Evolutionary conservation across 805 yeast genomes (phyloP).

Genomic region (Ogataea sp.): DNA sequence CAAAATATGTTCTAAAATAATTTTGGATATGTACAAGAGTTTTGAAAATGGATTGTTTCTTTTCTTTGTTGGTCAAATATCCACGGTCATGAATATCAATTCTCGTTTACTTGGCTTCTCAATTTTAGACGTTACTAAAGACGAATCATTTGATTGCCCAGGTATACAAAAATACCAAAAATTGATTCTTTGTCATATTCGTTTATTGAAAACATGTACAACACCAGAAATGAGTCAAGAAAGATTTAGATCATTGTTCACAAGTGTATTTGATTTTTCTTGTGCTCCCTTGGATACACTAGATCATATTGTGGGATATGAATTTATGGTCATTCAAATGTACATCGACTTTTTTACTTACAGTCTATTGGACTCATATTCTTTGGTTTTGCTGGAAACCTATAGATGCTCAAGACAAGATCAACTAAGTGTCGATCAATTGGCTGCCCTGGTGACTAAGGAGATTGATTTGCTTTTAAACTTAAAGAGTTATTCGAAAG

Average conservation of each 20-base stretch:
- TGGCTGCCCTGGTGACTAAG: neutral
- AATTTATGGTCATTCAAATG: slow-evolving; percentile 21
- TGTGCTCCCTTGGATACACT: neutral
- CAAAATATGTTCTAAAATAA: slow-evolving; percentile 14
- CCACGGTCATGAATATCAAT: slow-evolving; percentile 16
- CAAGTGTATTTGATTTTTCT: neutral
- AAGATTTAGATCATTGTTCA: neutral
- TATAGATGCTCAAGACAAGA: slow-evolving; percentile 1
- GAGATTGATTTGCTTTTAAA: too few species aligned
- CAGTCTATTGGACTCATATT: slow-evolving; percentile 10
- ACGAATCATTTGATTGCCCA: slow-evolving; percentile 11
- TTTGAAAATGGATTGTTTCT: slow-evolving; percentile 22
- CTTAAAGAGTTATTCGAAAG: too few species aligned
- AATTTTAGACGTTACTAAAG: slow-evolving; percentile 10
- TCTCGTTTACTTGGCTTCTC: slow-evolving; percentile 4
- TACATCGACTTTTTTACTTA: slow-evolving; percentile 17
- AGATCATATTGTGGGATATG: slow-evolving; percentile 15
- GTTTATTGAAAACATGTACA: slow-evolving; percentile 13
- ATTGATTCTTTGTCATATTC: slow-evolving; percentile 17
- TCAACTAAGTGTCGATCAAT: neutral
- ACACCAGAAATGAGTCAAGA: neutral
- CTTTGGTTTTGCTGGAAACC: slow-evolving; percentile 7
- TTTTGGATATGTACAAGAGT: slow-evolving; percentile 7
- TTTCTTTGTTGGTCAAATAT: slow-evolving; percentile 20
- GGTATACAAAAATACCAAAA: slow-evolving; percentile 4